phyloP scores from a whole-genome alignment of 1,284 basidiomycete genomes.

The Exobasidium cylindrosporum region DNA sequence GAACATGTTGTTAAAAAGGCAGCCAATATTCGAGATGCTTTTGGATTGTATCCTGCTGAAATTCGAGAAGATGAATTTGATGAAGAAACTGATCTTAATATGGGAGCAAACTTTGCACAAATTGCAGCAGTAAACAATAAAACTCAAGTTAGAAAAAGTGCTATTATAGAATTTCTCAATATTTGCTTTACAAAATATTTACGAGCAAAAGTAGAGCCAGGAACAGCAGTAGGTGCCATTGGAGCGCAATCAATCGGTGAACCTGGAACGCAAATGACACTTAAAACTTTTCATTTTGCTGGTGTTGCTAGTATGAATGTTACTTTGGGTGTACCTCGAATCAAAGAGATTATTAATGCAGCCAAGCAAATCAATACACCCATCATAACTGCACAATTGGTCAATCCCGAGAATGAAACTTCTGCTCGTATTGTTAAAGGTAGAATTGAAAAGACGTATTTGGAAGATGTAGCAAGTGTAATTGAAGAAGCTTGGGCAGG shows the following conservation, averaged over 20 bases:
- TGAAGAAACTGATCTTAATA: constrained; percentile 70
- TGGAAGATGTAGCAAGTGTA: constrained; percentile 86
- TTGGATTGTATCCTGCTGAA: constrained; percentile 81
- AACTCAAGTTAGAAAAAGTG: constrained; percentile 79
- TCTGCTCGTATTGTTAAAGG: constrained; percentile 97
- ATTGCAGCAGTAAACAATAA: constrained; percentile 76
- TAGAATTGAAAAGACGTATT: constrained; percentile 86
- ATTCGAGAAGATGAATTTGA: constrained; percentile 75
- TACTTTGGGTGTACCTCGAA: constrained; percentile 96
- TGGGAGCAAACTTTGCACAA: constrained; percentile 67
- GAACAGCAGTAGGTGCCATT: constrained; percentile 85
- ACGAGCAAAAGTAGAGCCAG: constrained; percentile 53
- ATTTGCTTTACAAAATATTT: constrained; percentile 73
- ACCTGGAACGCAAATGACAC: constrained; percentile 99
- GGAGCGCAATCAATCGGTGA: constrained; percentile 99
- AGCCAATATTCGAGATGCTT: constrained; percentile 68
- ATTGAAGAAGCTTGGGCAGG: constrained; percentile 95
- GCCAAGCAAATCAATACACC: constrained; percentile 95
- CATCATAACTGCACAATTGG: constrained; percentile 93
- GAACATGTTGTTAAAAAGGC: constrained; percentile 70
- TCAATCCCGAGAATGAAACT: constrained; percentile 67
- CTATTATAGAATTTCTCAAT: constrained; percentile 76
- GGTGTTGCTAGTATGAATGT: constrained; percentile 99
- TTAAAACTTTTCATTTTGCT: constrained; percentile 99
- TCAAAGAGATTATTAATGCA: constrained; percentile 99